These are phyloP conservation scores for Lachnellula cervina DNA, from an alignment of 2,329 filamentous ascomycete genomes.

Conservation along the genomic window DNA sequence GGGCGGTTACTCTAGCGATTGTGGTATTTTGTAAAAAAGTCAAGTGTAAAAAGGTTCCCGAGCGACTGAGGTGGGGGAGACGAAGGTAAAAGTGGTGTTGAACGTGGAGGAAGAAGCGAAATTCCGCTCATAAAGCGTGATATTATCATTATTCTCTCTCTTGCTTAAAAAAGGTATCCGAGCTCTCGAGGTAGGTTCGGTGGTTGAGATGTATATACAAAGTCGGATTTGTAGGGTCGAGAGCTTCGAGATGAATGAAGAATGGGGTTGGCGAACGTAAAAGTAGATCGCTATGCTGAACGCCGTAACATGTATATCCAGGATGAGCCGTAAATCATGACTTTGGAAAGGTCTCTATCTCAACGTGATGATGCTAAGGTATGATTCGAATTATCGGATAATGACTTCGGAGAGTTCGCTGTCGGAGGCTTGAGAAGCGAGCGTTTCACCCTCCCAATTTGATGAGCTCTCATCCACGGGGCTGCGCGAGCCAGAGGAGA, in stretches of 20 bases:
- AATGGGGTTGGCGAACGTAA: constrained; percentile 9
- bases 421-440: constrained; percentile 34
- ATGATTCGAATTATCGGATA: constrained; percentile 18
- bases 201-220: constrained; percentile 24
- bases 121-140: neutral
- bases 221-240: constrained; percentile 12
- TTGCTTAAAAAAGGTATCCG: neutral
- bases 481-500: constrained; percentile 32
- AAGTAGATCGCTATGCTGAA: constrained; percentile 28
- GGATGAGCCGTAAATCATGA: constrained; percentile 31
- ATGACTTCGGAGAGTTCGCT: constrained; percentile 30
- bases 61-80: constrained; percentile 11
- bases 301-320: constrained; percentile 23
- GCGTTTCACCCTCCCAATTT: constrained; percentile 52
- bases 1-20: constrained; percentile 32
- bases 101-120: constrained; percentile 4
- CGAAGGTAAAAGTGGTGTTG: constrained; percentile 10
- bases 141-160: constrained; percentile 5
- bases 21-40: constrained; percentile 17
- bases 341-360: constrained; percentile 7
- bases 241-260: constrained; percentile 17
- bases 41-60: neutral
- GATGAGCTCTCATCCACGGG: constrained; percentile 51
- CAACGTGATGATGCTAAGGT: constrained; percentile 20
- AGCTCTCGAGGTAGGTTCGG: neutral